Conservation (phyloP, 306 rosid species). For the Pyrus bretschneideri region DNA sequence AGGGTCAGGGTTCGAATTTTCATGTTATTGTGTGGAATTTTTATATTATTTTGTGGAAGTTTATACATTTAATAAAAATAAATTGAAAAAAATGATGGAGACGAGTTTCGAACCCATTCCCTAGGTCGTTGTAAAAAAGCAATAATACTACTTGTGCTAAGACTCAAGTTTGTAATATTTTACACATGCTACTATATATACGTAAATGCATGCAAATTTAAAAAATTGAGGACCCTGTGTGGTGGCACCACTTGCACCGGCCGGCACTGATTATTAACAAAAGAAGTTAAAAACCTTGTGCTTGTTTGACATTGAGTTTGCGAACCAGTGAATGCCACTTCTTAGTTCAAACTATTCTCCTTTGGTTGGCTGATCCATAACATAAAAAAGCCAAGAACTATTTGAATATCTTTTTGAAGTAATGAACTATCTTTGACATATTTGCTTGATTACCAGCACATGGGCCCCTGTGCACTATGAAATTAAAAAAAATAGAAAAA, state of each 20-base stretch:
- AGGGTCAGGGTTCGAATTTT: too few species aligned
- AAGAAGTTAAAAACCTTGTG: background rate
- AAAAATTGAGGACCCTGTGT: rapidly evolving
- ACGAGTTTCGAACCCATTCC: too few species aligned
- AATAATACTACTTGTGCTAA: too few species aligned
- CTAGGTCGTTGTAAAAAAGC: too few species aligned
- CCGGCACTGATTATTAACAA: background rate
- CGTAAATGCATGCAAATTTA: too few species aligned
- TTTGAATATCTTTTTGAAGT: background rate
- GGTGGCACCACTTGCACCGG: too few species aligned
- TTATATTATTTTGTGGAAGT: too few species aligned
- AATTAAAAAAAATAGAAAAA: background rate
- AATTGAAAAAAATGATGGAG: too few species aligned
- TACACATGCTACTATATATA: too few species aligned
- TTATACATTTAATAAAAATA: too few species aligned
- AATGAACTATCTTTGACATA: background rate
- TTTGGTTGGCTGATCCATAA: background rate
- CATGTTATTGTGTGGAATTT: too few species aligned
- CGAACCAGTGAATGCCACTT: background rate
- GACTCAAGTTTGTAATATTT: too few species aligned
- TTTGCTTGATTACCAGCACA: background rate
- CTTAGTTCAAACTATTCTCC: background rate
- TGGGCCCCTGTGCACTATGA: background rate
- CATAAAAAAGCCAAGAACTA: background rate
- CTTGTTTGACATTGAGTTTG: background rate